These are phyloP conservation scores for Warburgia ugandensis DNA, from an alignment of 164 flowering plant genomes.

Conservation along the genomic window DNA sequence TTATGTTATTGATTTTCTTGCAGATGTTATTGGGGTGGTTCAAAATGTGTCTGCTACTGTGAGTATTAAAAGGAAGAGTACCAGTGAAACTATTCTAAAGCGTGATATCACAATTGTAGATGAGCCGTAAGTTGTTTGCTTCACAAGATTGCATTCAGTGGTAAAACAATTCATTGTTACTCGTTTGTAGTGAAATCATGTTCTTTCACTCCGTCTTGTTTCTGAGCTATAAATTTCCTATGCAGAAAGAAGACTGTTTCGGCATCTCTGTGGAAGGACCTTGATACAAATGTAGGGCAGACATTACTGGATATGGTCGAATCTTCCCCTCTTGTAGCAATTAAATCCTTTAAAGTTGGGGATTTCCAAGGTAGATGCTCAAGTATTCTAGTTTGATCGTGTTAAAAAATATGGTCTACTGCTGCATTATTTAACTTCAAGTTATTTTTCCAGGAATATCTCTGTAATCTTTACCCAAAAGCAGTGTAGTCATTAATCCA, in stretches of 20 bases:
- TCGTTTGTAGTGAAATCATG: not conserved
- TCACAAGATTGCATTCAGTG: not conserved
- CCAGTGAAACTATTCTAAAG: slow-evolving; percentile 79
- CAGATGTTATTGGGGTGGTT: slow-evolving; percentile 91
- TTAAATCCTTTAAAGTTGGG: slow-evolving; percentile 81
- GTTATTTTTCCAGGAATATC: slow-evolving; percentile 58
- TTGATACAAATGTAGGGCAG: slow-evolving; percentile 77
- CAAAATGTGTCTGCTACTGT: slow-evolving; percentile 71
- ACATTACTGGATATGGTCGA: slow-evolving; percentile 70
- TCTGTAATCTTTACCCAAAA: slow-evolving; percentile 60
- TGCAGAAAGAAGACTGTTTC: slow-evolving; percentile 84
- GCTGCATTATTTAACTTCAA: not conserved
- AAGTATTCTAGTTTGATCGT: not conserved
- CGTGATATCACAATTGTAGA: slow-evolving; percentile 93
- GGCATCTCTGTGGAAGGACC: slow-evolving; percentile 89
- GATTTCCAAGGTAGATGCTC: slow-evolving; percentile 74
- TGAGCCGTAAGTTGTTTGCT: slow-evolving; percentile 51
- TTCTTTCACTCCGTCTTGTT: not conserved
- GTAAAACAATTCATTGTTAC: too few relatives aligned
- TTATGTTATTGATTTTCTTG: slow-evolving; percentile 1
- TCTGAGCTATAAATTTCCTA: too few relatives aligned
- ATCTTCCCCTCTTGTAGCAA: slow-evolving; percentile 67
- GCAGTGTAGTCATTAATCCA: slow-evolving; percentile 59
- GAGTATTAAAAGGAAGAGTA: slow-evolving; percentile 71
- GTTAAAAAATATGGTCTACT: too few relatives aligned